phyloP scores from a whole-genome alignment of 2,329 filamentous ascomycete genomes.

The Lomentospora prolificans region DNA sequence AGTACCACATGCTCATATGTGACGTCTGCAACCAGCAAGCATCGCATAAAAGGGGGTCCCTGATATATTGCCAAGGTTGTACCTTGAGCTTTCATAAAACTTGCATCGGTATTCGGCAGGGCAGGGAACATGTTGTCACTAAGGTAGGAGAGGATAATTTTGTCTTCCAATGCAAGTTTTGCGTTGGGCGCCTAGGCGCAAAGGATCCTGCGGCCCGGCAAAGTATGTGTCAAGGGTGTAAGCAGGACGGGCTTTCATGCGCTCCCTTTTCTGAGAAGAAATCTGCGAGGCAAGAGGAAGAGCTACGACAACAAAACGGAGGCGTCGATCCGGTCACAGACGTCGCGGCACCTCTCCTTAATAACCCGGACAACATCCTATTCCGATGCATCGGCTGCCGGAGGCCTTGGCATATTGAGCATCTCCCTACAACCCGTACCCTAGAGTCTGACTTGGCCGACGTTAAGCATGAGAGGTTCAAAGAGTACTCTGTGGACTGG shows the following conservation, averaged over 20 bases:
- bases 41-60: slow-evolving; percentile 49
- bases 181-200: slow-evolving; percentile 57
- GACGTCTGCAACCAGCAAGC: slow-evolving; percentile 56
- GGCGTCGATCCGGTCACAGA: slow-evolving; percentile 66
- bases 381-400: slow-evolving; percentile 75
- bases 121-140: slow-evolving; percentile 79
- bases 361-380: slow-evolving; percentile 66
- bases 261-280: slow-evolving; percentile 62
- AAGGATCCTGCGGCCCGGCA: slow-evolving; percentile 60
- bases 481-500: slow-evolving; percentile 68
- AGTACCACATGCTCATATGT: slow-evolving; percentile 61
- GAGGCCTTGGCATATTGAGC: slow-evolving; percentile 73
- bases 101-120: slow-evolving; percentile 66
- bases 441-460: slow-evolving; percentile 26
- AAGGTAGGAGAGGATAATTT: slow-evolving; percentile 71
- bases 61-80: slow-evolving; percentile 89
- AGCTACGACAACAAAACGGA: slow-evolving; percentile 66
- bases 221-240: slow-evolving; percentile 63
- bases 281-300: slow-evolving; percentile 72
- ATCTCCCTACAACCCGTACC: slow-evolving; percentile 50
- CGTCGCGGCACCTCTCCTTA: slow-evolving; percentile 54
- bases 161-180: slow-evolving; percentile 82
- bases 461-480: slow-evolving; percentile 44
- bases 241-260: slow-evolving; percentile 56
- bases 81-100: slow-evolving; percentile 71